Conservation (phyloP, 1,139 yeast species). For the Kazachstania sp. region DNA sequence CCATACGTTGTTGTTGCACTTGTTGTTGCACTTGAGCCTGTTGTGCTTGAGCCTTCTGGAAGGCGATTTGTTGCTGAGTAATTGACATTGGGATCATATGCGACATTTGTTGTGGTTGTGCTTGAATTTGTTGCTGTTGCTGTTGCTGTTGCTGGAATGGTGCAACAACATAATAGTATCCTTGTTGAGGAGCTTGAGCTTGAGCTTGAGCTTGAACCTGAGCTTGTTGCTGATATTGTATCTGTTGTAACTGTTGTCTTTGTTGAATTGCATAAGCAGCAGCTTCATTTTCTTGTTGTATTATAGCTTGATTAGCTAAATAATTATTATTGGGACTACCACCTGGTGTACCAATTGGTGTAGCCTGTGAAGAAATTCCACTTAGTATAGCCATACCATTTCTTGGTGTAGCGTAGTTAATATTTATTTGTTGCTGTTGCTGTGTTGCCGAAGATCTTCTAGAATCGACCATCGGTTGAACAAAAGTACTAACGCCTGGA, state of each 20-base stretch:
- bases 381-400: background rate
- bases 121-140: constrained; percentile 2
- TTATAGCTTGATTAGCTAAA: background rate
- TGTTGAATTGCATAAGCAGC: background rate
- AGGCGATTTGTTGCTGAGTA: background rate
- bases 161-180: background rate
- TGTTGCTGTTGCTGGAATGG: constrained; percentile 2
- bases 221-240: background rate
- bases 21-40: background rate
- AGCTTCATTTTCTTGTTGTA: background rate
- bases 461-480: background rate
- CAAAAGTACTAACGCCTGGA: background rate
- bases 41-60: background rate
- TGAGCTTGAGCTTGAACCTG: no score
- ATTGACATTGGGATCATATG: background rate
- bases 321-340: background rate
- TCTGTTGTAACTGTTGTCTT: constrained; percentile 1
- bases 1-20: background rate
- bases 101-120: background rate
- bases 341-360: background rate
- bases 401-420: background rate
- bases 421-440: background rate
- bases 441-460: background rate
- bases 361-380: background rate
- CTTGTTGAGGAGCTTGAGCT: constrained; percentile 1